These are phyloP conservation scores for Plasmodium reichenowi DNA, from an alignment of 169 alveolate genomes.

Conservation along the genomic window DNA sequence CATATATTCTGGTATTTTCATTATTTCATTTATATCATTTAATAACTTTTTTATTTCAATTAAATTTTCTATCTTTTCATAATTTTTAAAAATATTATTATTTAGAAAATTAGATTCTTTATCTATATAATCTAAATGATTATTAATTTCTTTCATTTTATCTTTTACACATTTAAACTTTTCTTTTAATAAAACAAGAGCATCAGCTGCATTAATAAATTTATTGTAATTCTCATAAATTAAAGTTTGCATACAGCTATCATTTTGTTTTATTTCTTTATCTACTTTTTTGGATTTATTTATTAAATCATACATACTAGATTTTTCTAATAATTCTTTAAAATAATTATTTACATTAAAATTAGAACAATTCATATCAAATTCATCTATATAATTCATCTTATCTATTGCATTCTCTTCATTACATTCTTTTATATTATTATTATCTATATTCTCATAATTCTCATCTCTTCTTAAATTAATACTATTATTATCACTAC, in stretches of 20 bases:
- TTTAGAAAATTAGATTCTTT: constrained; percentile 15
- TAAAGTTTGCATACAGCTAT: constrained; percentile 88
- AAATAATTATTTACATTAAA: constrained; percentile 74
- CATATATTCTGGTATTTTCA: constrained; percentile 67
- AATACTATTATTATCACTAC: not conserved
- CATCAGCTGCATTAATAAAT: constrained; percentile 91
- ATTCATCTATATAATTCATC: constrained; percentile 11
- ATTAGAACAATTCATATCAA: constrained; percentile 37
- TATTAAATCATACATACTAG: constrained; percentile 66
- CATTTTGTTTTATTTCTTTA: constrained; percentile 78
- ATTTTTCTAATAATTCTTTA: constrained; percentile 46
- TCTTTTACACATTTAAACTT: constrained; percentile 75
- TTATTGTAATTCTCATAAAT: constrained; percentile 92
- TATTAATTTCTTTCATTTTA: constrained; percentile 51
- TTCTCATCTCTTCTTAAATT: not conserved
- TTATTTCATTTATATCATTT: constrained; percentile 34
- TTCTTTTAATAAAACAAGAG: constrained; percentile 84
- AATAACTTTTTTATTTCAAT: constrained; percentile 62
- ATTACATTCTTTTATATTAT: not conserved
- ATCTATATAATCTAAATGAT: constrained; percentile 35
- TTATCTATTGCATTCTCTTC: not conserved
- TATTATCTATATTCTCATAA: not conserved
- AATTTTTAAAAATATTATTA: constrained; percentile 7
- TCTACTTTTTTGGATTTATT: constrained; percentile 40
- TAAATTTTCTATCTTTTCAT: constrained; percentile 44